Conservation (phyloP, 306 rosid species). For the Inga laurina region DNA sequence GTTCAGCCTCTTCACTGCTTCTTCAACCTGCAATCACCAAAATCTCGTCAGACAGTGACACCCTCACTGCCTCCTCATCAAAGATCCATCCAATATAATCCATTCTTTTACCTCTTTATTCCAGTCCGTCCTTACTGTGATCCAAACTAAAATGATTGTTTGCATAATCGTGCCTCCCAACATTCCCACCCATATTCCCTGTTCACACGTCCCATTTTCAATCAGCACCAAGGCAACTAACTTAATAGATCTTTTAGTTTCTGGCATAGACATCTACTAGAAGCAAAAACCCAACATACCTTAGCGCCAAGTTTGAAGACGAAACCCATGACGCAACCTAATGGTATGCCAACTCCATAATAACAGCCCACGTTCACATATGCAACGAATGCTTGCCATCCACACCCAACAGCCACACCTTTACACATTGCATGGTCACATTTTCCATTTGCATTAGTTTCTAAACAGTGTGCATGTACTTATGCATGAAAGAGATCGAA, state of each 20-base stretch:
- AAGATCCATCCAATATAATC: background rate
- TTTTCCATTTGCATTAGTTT: background rate
- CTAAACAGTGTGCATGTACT: background rate
- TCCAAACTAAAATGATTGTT: constrained; percentile 60
- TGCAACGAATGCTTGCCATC: constrained; percentile 91
- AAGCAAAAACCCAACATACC: constrained; percentile 41
- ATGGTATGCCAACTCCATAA: constrained; percentile 63
- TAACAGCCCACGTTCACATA: constrained; percentile 76
- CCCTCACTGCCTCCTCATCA: background rate
- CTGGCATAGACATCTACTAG: background rate
- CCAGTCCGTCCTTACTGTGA: constrained; percentile 72
- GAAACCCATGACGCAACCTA: constrained; percentile 68
- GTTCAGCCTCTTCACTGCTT: constrained; percentile 57
- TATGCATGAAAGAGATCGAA: background rate
- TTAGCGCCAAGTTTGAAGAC: constrained; percentile 64
- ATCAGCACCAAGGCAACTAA: background rate
- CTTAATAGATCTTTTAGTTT: background rate
- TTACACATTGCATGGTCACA: background rate
- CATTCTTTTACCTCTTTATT: constrained; percentile 52
- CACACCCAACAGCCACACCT: constrained; percentile 97
- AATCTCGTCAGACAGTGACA: background rate
- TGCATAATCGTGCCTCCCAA: constrained; percentile 65
- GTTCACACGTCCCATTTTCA: background rate
- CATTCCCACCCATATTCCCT: constrained; percentile 91
- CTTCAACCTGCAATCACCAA: constrained; percentile 55